Evolutionary conservation across 2,329 filamentous ascomycete species (phyloP).

Genomic region (Cercospora sp.): DNA sequence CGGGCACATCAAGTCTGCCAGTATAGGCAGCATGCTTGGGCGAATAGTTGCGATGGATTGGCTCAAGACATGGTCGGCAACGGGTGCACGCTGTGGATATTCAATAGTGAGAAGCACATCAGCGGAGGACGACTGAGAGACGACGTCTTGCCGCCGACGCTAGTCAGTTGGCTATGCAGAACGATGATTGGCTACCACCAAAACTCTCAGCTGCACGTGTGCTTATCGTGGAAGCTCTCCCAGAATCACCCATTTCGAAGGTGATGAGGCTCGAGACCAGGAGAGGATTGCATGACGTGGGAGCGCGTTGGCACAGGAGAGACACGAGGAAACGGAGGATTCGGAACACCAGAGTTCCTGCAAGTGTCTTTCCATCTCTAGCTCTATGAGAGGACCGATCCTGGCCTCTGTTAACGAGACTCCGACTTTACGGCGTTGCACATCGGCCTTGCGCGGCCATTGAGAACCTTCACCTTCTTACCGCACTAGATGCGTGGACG

Average conservation of each 20-base stretch:
- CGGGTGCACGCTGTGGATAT: not conserved
- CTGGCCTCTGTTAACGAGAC: not conserved
- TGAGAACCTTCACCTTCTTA: not conserved
- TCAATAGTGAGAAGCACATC: conserved; percentile 1
- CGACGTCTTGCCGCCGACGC: conserved; percentile 12
- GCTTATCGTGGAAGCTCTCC: not conserved
- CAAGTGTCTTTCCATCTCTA: not conserved
- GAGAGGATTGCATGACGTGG: not conserved
- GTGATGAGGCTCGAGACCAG: not conserved
- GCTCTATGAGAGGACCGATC: not conserved
- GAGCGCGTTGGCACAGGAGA: not conserved
- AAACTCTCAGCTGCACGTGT: conserved; percentile 2
- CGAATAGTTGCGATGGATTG: not conserved
- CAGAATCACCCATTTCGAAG: not conserved
- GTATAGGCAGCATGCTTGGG: not conserved
- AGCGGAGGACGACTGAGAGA: conserved; percentile 8
- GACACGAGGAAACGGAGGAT: not conserved
- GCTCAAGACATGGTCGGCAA: not conserved
- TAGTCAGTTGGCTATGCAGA: not conserved
- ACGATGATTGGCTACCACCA: not conserved
- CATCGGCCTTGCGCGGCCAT: not conserved
- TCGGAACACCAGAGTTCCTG: not conserved
- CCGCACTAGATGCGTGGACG: not conserved
- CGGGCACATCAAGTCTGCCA: not conserved
- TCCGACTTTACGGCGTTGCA: not conserved